Evolutionary conservation across 2,329 filamentous ascomycete species (phyloP).

Genomic region (Aureobasidium subglaciale): DNA sequence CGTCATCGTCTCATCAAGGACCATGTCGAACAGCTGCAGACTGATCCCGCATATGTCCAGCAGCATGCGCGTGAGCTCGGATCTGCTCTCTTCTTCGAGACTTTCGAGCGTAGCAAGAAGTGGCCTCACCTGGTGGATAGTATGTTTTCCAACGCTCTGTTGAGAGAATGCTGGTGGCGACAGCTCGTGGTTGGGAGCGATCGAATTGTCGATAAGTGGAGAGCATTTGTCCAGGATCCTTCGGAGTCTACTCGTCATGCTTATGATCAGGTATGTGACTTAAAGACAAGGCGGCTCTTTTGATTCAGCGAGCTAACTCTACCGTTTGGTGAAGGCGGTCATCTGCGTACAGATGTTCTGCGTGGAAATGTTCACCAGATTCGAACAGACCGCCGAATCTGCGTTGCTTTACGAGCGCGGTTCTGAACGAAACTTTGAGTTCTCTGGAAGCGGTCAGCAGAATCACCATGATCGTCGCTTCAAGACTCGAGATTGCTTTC

Average conservation of each 20-base stretch:
- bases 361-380: background rate
- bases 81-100: background rate
- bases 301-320: no score
- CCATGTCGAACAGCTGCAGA: background rate
- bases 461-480: background rate
- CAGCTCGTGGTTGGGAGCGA: background rate
- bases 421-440: background rate
- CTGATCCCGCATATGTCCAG: conserved; percentile 5
- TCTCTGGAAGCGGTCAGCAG: background rate
- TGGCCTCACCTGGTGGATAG: background rate
- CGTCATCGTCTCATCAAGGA: conserved; percentile 7
- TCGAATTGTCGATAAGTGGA: background rate
- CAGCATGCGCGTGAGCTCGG: background rate
- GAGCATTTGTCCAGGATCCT: background rate
- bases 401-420: background rate
- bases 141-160: background rate
- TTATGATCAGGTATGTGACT: background rate
- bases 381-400: background rate
- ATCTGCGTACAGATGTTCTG: background rate
- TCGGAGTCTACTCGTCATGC: background rate
- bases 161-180: conserved; percentile 1
- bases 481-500: background rate
- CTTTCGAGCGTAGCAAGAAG: background rate
- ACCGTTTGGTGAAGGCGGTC: background rate
- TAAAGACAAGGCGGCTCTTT: no score